Evolutionary conservation across 2,329 filamentous ascomycete species (phyloP), one percentile per base, ranked within the genome.

Genomic region (Pseudocercospora cruenta): DNA sequence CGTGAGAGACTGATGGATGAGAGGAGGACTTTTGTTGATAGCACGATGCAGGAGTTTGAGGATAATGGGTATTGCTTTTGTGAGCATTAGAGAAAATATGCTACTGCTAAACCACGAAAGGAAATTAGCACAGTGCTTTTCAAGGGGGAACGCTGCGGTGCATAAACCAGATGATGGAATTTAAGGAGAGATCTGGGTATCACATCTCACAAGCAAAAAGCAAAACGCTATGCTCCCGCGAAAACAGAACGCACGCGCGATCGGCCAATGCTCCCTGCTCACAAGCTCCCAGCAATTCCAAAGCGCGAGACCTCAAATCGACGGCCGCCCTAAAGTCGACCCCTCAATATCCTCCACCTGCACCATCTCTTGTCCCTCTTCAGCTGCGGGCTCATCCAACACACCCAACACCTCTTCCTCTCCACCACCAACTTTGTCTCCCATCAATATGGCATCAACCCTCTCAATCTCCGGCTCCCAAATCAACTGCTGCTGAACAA

Each of bases 1-100:
- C 64, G 75, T 22, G 60, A 68, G 57, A 63, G 71, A 53, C 47
- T 77, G 49, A 77, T 77, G 71, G 64, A 69, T 22, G 75, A 77
- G 66, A 58, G 74, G 24, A 33, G 49, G 43, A 21, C 28, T 2
- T 51, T 58, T 53, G 47, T 60, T 10, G 31, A 60, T 10, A 24
- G 9, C 16, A 53, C 47, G 21, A 51, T 43, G 39, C 39, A 19
- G 16, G 39, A 43, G 39, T 43, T 43, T 43, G 39, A 19, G 39
- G 39, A 43, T 43, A 7, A 19, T 19, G 39, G 39, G 4, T 43
- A 43, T 43, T 43, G 16, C 6, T 43, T 43, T 43, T 43, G 39
- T 43, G 39, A 43, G 39, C 39, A 43, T 43, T 43, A 36, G 33
- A 36, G 14, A 8, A 8, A 16, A n/a, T 7, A 4, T 12, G 36